phyloP scores from a whole-genome alignment of 2,329 filamentous ascomycete species.

The Colletotrichum acutatum region DNA sequence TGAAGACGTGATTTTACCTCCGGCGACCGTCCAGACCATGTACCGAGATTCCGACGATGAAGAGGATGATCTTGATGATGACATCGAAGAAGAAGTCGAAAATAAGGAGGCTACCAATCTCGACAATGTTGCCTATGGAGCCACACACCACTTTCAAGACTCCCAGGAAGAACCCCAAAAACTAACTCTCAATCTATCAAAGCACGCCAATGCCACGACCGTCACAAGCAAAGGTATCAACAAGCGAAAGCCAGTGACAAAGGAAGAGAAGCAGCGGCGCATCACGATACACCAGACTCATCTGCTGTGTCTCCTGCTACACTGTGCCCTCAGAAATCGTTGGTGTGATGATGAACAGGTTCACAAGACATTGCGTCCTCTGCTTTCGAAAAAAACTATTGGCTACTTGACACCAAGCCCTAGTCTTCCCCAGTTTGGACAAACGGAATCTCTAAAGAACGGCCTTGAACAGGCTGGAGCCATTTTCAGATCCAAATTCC shows the following conservation, averaged over 20 bases:
- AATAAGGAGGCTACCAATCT: slow-evolving; percentile 57
- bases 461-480: slow-evolving; percentile 77
- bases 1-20: slow-evolving; percentile 60
- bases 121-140: slow-evolving; percentile 60
- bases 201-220: slow-evolving; percentile 50
- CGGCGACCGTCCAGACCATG: slow-evolving; percentile 62
- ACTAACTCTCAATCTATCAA: slow-evolving; percentile 64
- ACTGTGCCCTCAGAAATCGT: slow-evolving; percentile 80
- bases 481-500: slow-evolving; percentile 77
- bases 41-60: slow-evolving; percentile 59
- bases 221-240: slow-evolving; percentile 46
- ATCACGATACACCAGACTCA: slow-evolving; percentile 88
- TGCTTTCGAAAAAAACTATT: slow-evolving; percentile 74
- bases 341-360: slow-evolving; percentile 86
- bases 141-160: slow-evolving; percentile 39
- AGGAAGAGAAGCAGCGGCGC: slow-evolving; percentile 66
- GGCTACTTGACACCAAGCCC: slow-evolving; percentile 75
- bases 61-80: slow-evolving; percentile 45
- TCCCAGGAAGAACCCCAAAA: slow-evolving; percentile 45
- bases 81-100: slow-evolving; percentile 49
- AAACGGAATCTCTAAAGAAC: slow-evolving; percentile 80
- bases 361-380: slow-evolving; percentile 72
- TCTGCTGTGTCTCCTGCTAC: slow-evolving; percentile 82
- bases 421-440: slow-evolving; percentile 77
- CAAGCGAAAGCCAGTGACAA: slow-evolving; percentile 63